Conservation (phyloP, 2,329 filamentous ascomycete genomes). For the Fusarium tupiense region DNA sequence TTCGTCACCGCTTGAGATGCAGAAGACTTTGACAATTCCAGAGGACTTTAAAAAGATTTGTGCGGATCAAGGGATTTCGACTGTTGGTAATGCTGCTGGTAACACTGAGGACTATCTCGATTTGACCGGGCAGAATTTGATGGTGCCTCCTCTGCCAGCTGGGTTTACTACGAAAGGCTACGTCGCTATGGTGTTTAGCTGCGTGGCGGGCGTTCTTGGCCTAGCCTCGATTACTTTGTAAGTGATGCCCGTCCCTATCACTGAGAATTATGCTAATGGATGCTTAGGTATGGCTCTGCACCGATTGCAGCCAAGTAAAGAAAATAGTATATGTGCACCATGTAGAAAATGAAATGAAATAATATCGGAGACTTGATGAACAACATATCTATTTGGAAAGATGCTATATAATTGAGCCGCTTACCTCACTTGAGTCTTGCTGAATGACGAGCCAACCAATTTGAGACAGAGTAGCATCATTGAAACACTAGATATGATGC, state of each 20-base stretch:
- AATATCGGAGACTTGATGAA: fast-evolving
- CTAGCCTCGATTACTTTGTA: background rate
- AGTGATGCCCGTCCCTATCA: too few relatives aligned
- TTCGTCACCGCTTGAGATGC: background rate
- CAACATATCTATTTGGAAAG: fast-evolving
- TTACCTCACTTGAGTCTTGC: background rate
- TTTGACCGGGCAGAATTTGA: background rate
- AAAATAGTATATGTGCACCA: fast-evolving
- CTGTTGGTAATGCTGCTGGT: background rate
- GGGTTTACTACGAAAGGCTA: background rate
- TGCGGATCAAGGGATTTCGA: background rate
- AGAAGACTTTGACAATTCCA: background rate
- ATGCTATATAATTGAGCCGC: fast-evolving
- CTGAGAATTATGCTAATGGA: too few relatives aligned
- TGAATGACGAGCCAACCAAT: background rate
- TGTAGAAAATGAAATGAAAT: fast-evolving
- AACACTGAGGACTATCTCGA: background rate
- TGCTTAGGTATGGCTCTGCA: background rate
- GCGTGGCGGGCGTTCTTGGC: background rate
- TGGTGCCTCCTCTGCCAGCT: background rate
- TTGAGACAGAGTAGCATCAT: background rate
- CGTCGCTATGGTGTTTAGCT: background rate
- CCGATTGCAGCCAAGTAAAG: background rate
- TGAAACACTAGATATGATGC: fast-evolving
- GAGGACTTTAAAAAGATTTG: background rate